Conservation (phyloP, 169 alveolate genomes). For the Eimeria sp. region DNA sequence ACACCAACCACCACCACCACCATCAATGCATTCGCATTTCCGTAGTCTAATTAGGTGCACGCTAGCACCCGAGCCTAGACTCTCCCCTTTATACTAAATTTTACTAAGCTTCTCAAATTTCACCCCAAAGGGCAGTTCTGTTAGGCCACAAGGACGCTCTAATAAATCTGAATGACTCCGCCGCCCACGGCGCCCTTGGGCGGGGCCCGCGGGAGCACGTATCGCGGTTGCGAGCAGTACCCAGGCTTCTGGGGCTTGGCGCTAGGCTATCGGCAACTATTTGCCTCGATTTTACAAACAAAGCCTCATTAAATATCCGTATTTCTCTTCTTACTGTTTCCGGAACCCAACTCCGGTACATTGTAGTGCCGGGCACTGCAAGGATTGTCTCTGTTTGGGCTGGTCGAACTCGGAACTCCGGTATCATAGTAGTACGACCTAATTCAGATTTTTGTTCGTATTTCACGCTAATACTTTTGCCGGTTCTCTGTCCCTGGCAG, state of each 20-base stretch:
- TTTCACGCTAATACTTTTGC: too few species aligned
- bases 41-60: too few species aligned
- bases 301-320: neutral
- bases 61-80: too few species aligned
- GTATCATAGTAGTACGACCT: too few species aligned
- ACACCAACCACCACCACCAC: too few species aligned
- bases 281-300: neutral
- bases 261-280: neutral
- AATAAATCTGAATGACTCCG: neutral
- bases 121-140: neutral
- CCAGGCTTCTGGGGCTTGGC: neutral
- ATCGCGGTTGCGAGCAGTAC: neutral
- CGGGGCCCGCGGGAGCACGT: neutral
- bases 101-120: too few species aligned
- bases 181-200: neutral
- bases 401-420: too few species aligned
- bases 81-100: too few species aligned
- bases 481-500: too few species aligned
- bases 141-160: neutral
- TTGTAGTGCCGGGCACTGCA: slow-evolving; percentile 1
- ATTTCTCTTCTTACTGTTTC: neutral
- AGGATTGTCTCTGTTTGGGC: too few species aligned
- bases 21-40: too few species aligned
- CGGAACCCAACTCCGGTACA: neutral
- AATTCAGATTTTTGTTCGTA: too few species aligned